Conservation (phyloP, 495 filamentous ascomycete species). For the Aspergillus homomorphus region DNA sequence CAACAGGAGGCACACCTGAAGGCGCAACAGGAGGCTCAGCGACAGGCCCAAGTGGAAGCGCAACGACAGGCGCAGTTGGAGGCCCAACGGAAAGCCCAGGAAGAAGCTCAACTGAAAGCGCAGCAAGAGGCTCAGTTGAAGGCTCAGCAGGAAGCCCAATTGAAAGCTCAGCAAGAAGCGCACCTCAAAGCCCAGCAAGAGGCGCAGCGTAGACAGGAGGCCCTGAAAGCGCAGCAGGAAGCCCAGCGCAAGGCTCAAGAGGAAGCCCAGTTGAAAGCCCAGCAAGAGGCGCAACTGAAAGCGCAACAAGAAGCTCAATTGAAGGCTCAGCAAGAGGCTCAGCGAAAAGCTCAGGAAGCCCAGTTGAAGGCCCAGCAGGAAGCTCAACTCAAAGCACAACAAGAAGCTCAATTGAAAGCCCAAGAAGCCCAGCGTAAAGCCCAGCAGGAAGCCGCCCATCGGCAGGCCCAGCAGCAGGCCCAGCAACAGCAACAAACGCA, state of each 20-base stretch:
- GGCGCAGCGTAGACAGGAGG: not conserved
- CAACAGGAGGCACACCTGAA: conserved; percentile 1
- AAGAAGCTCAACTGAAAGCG: conserved; percentile 1
- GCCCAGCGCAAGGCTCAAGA: not conserved
- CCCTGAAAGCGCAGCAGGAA: not conserved
- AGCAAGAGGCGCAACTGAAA: conserved; percentile 2
- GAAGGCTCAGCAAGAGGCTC: conserved; percentile 14
- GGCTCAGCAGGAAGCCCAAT: not conserved
- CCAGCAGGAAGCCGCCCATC: conserved; percentile 20
- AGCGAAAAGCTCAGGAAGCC: conserved; percentile 25
- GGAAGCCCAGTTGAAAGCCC: not conserved
- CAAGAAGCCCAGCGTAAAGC: conserved; percentile 18
- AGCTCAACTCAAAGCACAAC: conserved; percentile 11
- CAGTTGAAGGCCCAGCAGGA: conserved; percentile 30
- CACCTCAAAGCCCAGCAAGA: not conserved
- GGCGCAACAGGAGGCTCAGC: not conserved
- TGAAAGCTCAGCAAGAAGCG: not conserved
- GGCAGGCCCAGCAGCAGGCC: conserved; percentile 8
- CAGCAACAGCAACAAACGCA: conserved; percentile 14
- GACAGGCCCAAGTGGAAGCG: not conserved
- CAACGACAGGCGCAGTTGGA: not conserved
- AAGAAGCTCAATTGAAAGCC: conserved; percentile 2
- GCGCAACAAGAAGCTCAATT: not conserved
- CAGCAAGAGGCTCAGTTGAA: not conserved
- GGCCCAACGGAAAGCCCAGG: not conserved